These are phyloP conservation scores for Saksenaea oblongispora DNA, from an alignment of 371 early-diverging fungal species.

Conservation along the genomic window DNA sequence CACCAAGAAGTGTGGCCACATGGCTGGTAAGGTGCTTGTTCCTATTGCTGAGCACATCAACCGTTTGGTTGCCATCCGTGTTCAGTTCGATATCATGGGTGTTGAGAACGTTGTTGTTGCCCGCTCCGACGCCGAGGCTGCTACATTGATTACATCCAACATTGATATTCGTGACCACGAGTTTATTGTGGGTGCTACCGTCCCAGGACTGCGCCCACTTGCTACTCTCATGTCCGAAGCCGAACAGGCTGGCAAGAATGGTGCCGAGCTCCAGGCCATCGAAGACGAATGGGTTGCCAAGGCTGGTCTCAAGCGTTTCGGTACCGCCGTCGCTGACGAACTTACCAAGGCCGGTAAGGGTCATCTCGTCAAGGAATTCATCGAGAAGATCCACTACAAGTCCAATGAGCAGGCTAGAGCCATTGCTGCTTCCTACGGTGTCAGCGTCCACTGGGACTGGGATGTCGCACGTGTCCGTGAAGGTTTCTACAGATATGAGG, in stretches of 20 bases:
- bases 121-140: constrained; percentile 98
- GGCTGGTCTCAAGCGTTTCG: constrained; percentile 86
- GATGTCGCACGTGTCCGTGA: constrained; percentile 92
- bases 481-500: constrained; percentile 95
- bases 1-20: constrained; percentile 99
- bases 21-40: constrained; percentile 98
- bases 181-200: constrained; percentile 92
- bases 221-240: constrained; percentile 83
- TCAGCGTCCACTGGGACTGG: constrained; percentile 92
- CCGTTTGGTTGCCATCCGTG: constrained; percentile 93
- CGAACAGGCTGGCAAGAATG: constrained; percentile 71
- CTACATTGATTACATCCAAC: constrained; percentile 93
- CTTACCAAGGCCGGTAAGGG: constrained; percentile 59
- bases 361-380: constrained; percentile 54
- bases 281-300: constrained; percentile 89
- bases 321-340: constrained; percentile 81
- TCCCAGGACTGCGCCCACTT: constrained; percentile 72
- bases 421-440: constrained; percentile 79
- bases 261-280: constrained; percentile 78
- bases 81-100: constrained; percentile 98
- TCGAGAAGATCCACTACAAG: constrained; percentile 57
- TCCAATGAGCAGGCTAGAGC: constrained; percentile 84
- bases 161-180: constrained; percentile 97
- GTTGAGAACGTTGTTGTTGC: constrained; percentile 93
- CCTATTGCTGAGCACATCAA: constrained; percentile 97